phyloP scores from a whole-genome alignment of 225 moss, liverwort and hornwort genomes.

The Bryum argenteum region DNA sequence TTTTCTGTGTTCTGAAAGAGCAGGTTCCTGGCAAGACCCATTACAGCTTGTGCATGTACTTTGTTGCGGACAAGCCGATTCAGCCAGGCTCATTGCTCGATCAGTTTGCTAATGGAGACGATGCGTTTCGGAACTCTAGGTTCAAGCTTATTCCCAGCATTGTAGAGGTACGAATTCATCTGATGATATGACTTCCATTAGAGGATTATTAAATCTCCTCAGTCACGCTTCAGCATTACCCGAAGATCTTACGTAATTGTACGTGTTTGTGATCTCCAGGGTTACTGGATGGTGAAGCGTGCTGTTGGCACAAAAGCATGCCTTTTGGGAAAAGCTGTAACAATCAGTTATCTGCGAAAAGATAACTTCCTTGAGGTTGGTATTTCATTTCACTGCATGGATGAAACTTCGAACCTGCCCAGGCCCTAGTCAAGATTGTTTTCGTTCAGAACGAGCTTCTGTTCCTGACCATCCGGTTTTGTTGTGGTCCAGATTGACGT shows the following conservation, averaged over 20 bases:
- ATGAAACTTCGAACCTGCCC: background rate
- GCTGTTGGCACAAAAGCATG: slow-evolving; percentile 87
- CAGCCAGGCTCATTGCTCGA: slow-evolving; percentile 69
- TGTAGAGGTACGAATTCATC: slow-evolving; percentile 52
- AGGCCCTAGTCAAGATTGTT: background rate
- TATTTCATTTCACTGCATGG: slow-evolving; percentile 20
- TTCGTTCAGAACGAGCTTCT: background rate
- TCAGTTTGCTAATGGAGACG: slow-evolving; percentile 75
- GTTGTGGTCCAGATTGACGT: slow-evolving; percentile 63
- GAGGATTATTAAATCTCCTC: background rate
- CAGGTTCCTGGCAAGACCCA: slow-evolving; percentile 76
- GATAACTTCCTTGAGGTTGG: slow-evolving; percentile 84
- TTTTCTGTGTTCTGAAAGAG: slow-evolving; percentile 11
- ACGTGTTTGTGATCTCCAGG: slow-evolving; percentile 37
- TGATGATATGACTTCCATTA: background rate
- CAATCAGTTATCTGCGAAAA: slow-evolving; percentile 69
- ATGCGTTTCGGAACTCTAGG: slow-evolving; percentile 73
- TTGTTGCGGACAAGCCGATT: slow-evolving; percentile 67
- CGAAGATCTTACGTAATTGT: background rate
- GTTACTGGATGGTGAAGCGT: slow-evolving; percentile 88
- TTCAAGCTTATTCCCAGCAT: slow-evolving; percentile 88
- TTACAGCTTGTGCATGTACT: slow-evolving; percentile 73
- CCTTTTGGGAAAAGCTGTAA: slow-evolving; percentile 73
- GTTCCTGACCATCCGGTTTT: background rate
- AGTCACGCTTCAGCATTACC: background rate